Base-by-base conservation (phyloP, 2,329 filamentous ascomycete genomes). In the Coniella lustricola region DNA sequence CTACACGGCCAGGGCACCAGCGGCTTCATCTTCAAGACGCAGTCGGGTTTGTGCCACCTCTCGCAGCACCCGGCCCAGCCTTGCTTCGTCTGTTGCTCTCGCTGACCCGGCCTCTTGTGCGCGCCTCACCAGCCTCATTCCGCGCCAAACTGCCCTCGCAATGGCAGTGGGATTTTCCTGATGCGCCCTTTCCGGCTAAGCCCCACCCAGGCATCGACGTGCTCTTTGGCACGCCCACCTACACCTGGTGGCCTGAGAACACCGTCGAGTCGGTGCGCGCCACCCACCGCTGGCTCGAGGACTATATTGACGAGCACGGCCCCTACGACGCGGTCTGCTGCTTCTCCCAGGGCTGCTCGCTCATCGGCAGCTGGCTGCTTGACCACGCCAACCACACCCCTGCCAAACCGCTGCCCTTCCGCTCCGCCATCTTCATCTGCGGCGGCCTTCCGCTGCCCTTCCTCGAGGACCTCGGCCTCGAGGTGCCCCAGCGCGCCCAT, bases 401-500 rank as follows among this genome's bases (percentile, higher is more conserved):
- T n/a, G 51, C 56, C 8, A 48, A 55, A 3, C 56, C 58, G 4
- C 55, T 63, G 8, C 64, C 66, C 1, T 70, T 72, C 55, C 57
- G 57, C 20, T 66, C 64, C 4, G 69, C 64, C 44, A 55, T 70
- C 29, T 71, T 71, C 54, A 57, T 71, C 35, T 66, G 66, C 51
- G 68, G 68, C 31, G 62, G 62, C 8, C 38, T 71, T 34, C 62
- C 67, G 10, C 58, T 71, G 25, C 50, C 53, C 4, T 58, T 58
- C 16, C 57, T 68, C 1, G 62, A 61, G 32, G 63, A 66, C 31
- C 58, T 71, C 4, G 65, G 62, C 5, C 56, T 67, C 2, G 48
- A 53, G 2, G 59, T 70, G 1, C 53, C 67, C 12, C 51, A 55
- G 10, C 54, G 56, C 18, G 66, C 67, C 3, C 57, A 61, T 34